These are phyloP conservation scores for Xylaria sp. DNA, from an alignment of 2,329 filamentous ascomycete genomes.

Conservation along the genomic window DNA sequence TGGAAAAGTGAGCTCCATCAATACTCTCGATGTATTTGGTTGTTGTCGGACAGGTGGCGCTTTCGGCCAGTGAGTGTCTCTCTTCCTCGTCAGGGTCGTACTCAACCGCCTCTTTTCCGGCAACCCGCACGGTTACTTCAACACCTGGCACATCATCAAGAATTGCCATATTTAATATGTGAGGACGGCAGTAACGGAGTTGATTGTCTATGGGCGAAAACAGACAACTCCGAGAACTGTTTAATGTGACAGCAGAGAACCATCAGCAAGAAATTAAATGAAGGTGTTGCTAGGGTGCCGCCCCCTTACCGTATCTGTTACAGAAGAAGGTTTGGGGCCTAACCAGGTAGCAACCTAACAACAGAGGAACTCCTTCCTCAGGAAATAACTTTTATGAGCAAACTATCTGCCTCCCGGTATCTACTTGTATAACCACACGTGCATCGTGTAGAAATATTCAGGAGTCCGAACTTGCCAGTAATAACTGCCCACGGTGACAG, in stretches of 20 bases:
- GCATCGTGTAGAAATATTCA: too few species aligned
- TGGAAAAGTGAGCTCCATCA: slow-evolving; percentile 43
- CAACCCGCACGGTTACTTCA: slow-evolving; percentile 41
- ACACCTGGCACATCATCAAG: slow-evolving; percentile 42
- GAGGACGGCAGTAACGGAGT: too few species aligned
- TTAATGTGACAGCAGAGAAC: neutral
- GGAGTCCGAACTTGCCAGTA: too few species aligned
- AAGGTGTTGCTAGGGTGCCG: neutral
- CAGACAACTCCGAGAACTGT: neutral
- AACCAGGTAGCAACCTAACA: too few species aligned
- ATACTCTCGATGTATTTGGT: slow-evolving; percentile 49
- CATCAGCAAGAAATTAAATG: neutral
- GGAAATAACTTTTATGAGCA: too few species aligned
- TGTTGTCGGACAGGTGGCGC: slow-evolving; percentile 27
- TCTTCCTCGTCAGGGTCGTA: slow-evolving; percentile 42
- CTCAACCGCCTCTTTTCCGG: slow-evolving; percentile 40
- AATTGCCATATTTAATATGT: slow-evolving; percentile 40
- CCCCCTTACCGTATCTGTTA: too few species aligned
- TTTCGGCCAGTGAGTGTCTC: slow-evolving; percentile 28
- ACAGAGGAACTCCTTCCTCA: too few species aligned
- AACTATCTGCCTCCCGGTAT: too few species aligned
- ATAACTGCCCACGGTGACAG: too few species aligned
- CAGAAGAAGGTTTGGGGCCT: too few species aligned
- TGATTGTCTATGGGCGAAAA: neutral
- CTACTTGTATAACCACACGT: too few species aligned